A percentile compares a stretch with the other conserved stretches of the same genome.
Evolutionary conservation across 306 rosid genomes (phyloP).

Genomic region (Sindora glabra): DNA sequence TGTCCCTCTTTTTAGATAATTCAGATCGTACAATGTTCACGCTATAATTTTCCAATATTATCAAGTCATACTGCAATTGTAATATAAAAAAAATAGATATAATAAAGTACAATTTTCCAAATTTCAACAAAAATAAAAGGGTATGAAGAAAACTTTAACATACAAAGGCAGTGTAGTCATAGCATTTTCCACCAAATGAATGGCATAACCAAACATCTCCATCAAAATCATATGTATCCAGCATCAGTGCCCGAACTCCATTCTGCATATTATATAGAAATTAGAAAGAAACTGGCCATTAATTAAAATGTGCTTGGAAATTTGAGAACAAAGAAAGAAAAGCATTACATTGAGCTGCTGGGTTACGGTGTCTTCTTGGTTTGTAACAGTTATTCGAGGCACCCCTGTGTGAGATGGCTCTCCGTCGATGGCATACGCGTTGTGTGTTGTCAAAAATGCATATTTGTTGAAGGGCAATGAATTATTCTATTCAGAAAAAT

Average conservation of each 20-base stretch:
- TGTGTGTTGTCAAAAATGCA: conserved; percentile 85
- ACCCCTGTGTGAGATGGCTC: conserved; percentile 57
- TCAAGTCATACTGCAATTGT: too few relatives aligned
- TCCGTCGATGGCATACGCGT: conserved; percentile 66
- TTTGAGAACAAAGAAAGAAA: background rate
- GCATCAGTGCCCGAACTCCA: conserved; percentile 75
- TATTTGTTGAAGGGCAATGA: conserved; percentile 90
- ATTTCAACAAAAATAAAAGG: too few relatives aligned
- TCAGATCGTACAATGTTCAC: too few relatives aligned
- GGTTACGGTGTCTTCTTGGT: conserved; percentile 71
- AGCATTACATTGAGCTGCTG: conserved; percentile 65
- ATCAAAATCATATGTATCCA: conserved; percentile 75
- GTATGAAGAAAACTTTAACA: conserved; percentile 24
- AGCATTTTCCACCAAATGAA: conserved; percentile 65
- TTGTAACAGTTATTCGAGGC: conserved; percentile 51
- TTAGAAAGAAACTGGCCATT: too few relatives aligned
- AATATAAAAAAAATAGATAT: background rate
- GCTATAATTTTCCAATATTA: too few relatives aligned
- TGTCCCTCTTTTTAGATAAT: too few relatives aligned
- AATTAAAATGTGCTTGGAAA: too few relatives aligned
- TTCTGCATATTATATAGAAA: conserved; percentile 33
- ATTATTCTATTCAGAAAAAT: conserved; percentile 35
- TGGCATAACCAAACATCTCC: conserved; percentile 89
- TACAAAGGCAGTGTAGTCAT: conserved; percentile 78
- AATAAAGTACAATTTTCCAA: background rate